phyloP scores from a whole-genome alignment of 352 stramenopile genomes.

The Pythium graminicola region DNA sequence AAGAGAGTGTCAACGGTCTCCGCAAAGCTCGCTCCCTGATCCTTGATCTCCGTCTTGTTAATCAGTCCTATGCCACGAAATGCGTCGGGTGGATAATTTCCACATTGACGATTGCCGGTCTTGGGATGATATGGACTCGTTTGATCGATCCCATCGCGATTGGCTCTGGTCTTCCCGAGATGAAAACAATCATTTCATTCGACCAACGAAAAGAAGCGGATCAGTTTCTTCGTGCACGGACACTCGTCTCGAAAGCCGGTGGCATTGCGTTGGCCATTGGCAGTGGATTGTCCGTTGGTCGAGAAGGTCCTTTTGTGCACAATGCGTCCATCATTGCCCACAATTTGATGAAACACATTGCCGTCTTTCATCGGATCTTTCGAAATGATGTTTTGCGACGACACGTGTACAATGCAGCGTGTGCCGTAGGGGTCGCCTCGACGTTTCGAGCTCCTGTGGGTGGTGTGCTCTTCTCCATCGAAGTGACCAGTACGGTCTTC shows the following conservation, averaged over 20 bases:
- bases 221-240: constrained; percentile 36
- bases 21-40: constrained; percentile 16
- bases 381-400: constrained; percentile 55
- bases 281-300: constrained; percentile 91
- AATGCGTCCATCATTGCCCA: constrained; percentile 82
- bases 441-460: constrained; percentile 88
- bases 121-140: constrained; percentile 40
- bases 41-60: constrained; percentile 12
- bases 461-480: constrained; percentile 88
- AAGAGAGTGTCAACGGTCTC: constrained; percentile 24
- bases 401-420: constrained; percentile 85
- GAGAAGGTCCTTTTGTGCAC: constrained; percentile 97
- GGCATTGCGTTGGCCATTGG: constrained; percentile 90
- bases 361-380: constrained; percentile 62
- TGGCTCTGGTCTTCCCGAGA: constrained; percentile 67
- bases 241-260: constrained; percentile 68
- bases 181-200: constrained; percentile 75
- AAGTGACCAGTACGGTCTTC: constrained; percentile 78
- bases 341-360: constrained; percentile 67
- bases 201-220: constrained; percentile 42
- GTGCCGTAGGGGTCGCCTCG: constrained; percentile 81
- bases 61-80: constrained; percentile 15
- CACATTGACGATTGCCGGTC: constrained; percentile 24
- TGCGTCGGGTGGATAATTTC: constrained; percentile 34
- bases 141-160: constrained; percentile 37